These are phyloP conservation scores for Corymbia maculata DNA, from an alignment of 345 rosid genomes.

Conservation along the genomic window DNA sequence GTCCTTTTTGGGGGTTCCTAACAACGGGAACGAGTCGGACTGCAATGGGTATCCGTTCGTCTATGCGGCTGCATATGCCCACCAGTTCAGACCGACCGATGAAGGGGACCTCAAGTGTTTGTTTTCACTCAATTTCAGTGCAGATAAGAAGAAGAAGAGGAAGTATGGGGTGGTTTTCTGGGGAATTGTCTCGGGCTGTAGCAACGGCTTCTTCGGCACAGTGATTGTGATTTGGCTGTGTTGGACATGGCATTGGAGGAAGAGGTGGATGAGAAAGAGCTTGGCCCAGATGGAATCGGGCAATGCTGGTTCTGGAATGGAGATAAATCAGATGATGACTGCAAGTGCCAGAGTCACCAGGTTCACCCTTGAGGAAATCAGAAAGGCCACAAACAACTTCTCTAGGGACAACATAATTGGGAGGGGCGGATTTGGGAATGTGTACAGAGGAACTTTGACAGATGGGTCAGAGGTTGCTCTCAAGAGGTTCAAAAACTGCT, in stretches of 20 bases:
- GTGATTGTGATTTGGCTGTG: conserved; percentile 33
- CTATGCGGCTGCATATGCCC: conserved; percentile 54
- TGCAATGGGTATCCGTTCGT: conserved; percentile 49
- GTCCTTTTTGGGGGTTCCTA: conserved; percentile 22
- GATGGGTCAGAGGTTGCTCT: conserved; percentile 78
- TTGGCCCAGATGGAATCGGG: conserved; percentile 15
- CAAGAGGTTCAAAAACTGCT: conserved; percentile 83
- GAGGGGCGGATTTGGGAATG: conserved; percentile 84
- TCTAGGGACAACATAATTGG: conserved; percentile 64
- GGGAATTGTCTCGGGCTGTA: conserved; percentile 10
- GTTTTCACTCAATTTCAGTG: conserved; percentile 29
- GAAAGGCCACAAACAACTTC: conserved; percentile 65
- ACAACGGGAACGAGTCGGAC: conserved; percentile 49
- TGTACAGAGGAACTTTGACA: conserved; percentile 50
- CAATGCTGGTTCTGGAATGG: background rate
- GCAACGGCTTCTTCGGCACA: conserved; percentile 9
- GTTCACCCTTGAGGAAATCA: conserved; percentile 67
- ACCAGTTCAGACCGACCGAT: conserved; percentile 44
- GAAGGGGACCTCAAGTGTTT: conserved; percentile 47
- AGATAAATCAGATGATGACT: background rate
- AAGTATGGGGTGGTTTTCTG: conserved; percentile 13
- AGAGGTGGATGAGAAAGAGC: conserved; percentile 6
- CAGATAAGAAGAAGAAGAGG: conserved; percentile 2
- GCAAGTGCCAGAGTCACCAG: conserved; percentile 48
- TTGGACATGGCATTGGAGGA: conserved; percentile 16